Evolutionary conservation across 768 basidiomycete species (phyloP).

Genomic region (Leccinellum rugosiceps): DNA sequence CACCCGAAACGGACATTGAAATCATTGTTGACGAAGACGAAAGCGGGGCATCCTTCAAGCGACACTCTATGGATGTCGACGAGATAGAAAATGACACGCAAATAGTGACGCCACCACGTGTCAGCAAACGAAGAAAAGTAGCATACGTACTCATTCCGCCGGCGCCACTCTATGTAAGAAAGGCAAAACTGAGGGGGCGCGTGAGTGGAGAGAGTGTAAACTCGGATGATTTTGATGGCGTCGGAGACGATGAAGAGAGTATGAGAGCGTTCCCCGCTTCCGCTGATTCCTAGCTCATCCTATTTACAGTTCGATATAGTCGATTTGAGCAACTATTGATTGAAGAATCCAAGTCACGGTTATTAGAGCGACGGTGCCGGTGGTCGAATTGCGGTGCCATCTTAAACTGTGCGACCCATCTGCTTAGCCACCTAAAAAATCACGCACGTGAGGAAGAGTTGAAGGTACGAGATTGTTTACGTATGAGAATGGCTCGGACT

Average conservation of each 20-base stretch:
- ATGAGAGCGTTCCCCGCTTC: slow-evolving; percentile 26
- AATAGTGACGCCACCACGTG: background rate
- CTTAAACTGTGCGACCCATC: slow-evolving; percentile 49
- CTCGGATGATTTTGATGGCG: slow-evolving; percentile 17
- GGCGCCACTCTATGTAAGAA: slow-evolving; percentile 21
- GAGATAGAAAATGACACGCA: slow-evolving; percentile 7
- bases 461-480: slow-evolving; percentile 23
- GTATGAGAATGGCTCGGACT: background rate
- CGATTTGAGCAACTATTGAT: slow-evolving; percentile 42
- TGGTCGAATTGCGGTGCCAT: slow-evolving; percentile 58
- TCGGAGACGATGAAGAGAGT: slow-evolving; percentile 28
- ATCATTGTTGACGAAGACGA: slow-evolving; percentile 7
- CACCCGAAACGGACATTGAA: slow-evolving; percentile 22
- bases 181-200: slow-evolving; percentile 15
- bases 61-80: slow-evolving; percentile 13
- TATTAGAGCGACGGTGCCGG: slow-evolving; percentile 48
- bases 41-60: slow-evolving; percentile 19
- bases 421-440: slow-evolving; percentile 47
- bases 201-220: slow-evolving; percentile 14
- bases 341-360: slow-evolving; percentile 44
- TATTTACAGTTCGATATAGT: slow-evolving; percentile 38
- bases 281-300: slow-evolving; percentile 25
- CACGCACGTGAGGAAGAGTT: slow-evolving; percentile 33
- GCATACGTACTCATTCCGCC: slow-evolving; percentile 31
- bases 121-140: slow-evolving; percentile 25